These are phyloP conservation scores for Ophiobolus disseminans DNA, from an alignment of 2,329 filamentous ascomycete species.

Conservation along the genomic window DNA sequence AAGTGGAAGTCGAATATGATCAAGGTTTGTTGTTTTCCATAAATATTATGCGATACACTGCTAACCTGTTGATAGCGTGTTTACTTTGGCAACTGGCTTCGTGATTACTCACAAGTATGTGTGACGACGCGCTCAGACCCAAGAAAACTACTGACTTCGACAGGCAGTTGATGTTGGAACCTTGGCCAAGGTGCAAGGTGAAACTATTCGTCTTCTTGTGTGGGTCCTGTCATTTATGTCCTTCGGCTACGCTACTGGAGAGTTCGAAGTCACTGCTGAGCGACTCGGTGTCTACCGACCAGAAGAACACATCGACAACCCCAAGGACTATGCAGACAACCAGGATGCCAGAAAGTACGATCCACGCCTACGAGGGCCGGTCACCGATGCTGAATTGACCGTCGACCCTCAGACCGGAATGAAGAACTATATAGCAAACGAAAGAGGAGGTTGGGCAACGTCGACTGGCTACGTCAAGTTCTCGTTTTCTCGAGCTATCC, in stretches of 20 bases:
- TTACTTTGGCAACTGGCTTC: constrained; percentile 56
- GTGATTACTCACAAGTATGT: constrained; percentile 63
- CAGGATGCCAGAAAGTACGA: constrained; percentile 85
- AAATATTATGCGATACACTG: neutral
- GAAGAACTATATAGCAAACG: constrained; percentile 99
- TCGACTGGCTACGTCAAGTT: constrained; percentile 78
- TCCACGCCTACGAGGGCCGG: constrained; percentile 78
- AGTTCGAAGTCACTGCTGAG: constrained; percentile 64
- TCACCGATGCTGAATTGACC: constrained; percentile 59
- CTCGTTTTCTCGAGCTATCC: constrained; percentile 57
- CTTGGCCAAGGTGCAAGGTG: constrained; percentile 59
- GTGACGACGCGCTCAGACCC: constrained; percentile 25
- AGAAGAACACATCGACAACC: constrained; percentile 58
- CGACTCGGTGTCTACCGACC: constrained; percentile 58
- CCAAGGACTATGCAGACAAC: constrained; percentile 64
- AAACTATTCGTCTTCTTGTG: constrained; percentile 62
- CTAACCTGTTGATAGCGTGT: constrained; percentile 37
- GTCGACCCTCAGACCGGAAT: constrained; percentile 65
- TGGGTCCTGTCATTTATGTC: constrained; percentile 64
- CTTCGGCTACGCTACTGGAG: constrained; percentile 63
- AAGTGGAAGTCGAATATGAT: constrained; percentile 56
- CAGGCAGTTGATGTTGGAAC: constrained; percentile 64
- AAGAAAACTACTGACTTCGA: constrained; percentile 48
- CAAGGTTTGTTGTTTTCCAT: constrained; percentile 38
- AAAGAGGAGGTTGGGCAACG: constrained; percentile 85